Evolutionary conservation across 306 rosid genomes (phyloP), one percentile per base, ranked within the genome.

Genomic region (Luffa acutangula): DNA sequence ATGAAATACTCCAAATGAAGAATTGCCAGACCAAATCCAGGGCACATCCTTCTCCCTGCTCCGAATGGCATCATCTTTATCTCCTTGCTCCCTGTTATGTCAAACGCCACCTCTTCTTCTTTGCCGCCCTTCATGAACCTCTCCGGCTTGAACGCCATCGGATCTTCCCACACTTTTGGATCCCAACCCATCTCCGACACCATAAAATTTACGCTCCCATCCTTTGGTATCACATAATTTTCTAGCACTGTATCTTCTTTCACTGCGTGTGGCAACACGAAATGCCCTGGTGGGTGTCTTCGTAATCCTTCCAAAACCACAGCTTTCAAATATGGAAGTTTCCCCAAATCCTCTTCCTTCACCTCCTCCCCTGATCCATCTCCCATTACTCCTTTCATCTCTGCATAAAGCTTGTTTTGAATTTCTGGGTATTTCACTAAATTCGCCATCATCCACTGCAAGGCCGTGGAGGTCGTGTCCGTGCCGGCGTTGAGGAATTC

Each of bases 31-130:
- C 65, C 80, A 51, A 89, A 85, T 20, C 87, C 90, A 0, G 90
- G 92, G 13, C 92, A 89, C 21, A 89, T 81, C 52, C 92, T 87
- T 79, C 83, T 87, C 3, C 92, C 92, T 1, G 86, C 89, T 43
- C 92, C 90, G 85, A 89, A 89, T 31, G 92, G 92, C 89, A 89
- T 85, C 92, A 89, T 89, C 72, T 85, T 89, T 67, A 89, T 87
- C 82, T 81, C 90, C 3, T 18, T 25, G 43, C 66, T 15, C 39
- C 90, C 90, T 83, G 83, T 89, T 36, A 89, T 11, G 65, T 89
- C 92, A 87, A 87, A 86, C 10, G 48, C 64, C 49, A 11, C 51
- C 8, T 53, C 82, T 31, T 46, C 75, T 5, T 15, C 9, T 18
- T 1, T 80, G 12, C 9, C 76, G 17, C 18, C 7, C 9, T 1